A percentile compares a stretch with the other conserved stretches of the same genome.
These are phyloP conservation scores for Backusella circina DNA, from an alignment of 192 early-diverging fungal species.

Conservation along the genomic window DNA sequence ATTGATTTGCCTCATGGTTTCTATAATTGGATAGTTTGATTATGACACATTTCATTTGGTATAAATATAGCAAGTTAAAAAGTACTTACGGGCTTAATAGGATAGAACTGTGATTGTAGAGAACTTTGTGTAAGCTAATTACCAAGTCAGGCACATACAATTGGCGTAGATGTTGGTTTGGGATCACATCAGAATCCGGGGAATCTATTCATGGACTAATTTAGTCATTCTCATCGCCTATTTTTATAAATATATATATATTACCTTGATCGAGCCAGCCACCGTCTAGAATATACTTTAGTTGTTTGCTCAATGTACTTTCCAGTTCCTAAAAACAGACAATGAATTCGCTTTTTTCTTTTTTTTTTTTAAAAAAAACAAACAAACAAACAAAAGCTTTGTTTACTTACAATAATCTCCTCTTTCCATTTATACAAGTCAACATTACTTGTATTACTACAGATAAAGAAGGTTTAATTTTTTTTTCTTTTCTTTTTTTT, in stretches of 20 bases:
- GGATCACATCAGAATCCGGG: neutral
- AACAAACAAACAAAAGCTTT: neutral
- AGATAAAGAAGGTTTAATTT: neutral
- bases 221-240: neutral
- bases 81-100: neutral
- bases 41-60: neutral
- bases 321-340: neutral
- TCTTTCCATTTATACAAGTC: neutral
- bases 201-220: neutral
- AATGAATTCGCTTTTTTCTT: too few relatives aligned
- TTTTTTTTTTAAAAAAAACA: too few relatives aligned
- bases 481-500: too few relatives aligned
- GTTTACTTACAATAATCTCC: neutral
- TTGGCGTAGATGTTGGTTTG: neutral
- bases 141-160: neutral
- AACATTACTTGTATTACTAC: neutral
- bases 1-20: neutral
- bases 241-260: neutral
- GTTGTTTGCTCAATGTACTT: neutral
- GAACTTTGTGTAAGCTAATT: neutral
- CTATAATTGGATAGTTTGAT: neutral
- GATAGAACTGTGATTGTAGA: neutral
- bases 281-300: neutral
- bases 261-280: neutral
- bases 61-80: neutral